Evolutionary conservation across 352 stramenopile species (phyloP), one percentile per base, ranked within the genome.

Genomic region (Pythium vanterpoolii): DNA sequence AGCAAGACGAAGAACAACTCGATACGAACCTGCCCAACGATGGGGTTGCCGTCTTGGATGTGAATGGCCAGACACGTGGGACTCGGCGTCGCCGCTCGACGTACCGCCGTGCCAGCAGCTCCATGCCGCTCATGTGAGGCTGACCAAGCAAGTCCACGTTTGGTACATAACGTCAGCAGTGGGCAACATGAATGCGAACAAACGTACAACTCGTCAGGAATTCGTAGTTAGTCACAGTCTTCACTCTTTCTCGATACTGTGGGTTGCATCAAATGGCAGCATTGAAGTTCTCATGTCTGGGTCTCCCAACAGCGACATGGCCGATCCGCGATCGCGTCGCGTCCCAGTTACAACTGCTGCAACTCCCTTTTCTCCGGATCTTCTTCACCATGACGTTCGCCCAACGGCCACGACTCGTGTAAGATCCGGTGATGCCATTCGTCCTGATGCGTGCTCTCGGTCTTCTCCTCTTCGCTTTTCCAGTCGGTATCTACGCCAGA

Each of bases 331-430:
- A n/a, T 31, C 19, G 43, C 48, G 31, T 16, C 30, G 11, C 21
- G 48, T 55, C 48, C 48, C 48, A 55, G 5, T 44, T 23, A 44
- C 27, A 55, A 55, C 48, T 10, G 48, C 23, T 31, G 23, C 48
- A 13, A 53, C 27, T 53, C 46, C 27, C 30, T 18, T 53, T 53
- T 53, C 46, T 27, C 21, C n/a, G 46, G 8, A 26, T 40, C n/a
- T 19, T 53, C 28, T 14, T 26, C 30, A 13, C 21, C 40, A 34
- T 34, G 23, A 21, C 4, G 42, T 11, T 53, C 14, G 5, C 2
- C 18, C 16, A 40, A 16, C 6, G 13, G 13, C 16, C 16, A 8
- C 19, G 7, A 7, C 9, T 9, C 27, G 24, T 40, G 8, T 18
- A 28, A 1, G 7, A 18, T 38, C 3, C 13, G 19, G 1, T 28